A percentile compares a stretch with the other conserved stretches of the same genome.
phyloP scores from a whole-genome alignment of 176 grass and related monocot species.

The Oryza punctata region DNA sequence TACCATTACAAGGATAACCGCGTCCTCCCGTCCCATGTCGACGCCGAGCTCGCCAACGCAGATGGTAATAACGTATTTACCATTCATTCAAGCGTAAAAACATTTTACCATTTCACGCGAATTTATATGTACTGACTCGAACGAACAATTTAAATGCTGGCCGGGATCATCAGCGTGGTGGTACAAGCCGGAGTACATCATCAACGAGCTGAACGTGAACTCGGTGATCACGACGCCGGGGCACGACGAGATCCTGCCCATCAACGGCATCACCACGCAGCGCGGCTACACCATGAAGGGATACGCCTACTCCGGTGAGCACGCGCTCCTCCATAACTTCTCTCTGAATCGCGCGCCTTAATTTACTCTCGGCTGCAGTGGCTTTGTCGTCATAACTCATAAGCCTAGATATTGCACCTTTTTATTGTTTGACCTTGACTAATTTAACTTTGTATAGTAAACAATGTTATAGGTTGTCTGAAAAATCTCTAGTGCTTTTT shows the following conservation, averaged over 20 bases:
- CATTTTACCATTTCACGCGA: not conserved
- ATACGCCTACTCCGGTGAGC: conserved; percentile 95
- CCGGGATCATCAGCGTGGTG: conserved; percentile 68
- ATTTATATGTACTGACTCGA: not conserved
- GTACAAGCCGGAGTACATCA: conserved; percentile 98
- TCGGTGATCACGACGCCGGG: conserved; percentile 92
- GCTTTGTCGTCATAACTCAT: too few species aligned
- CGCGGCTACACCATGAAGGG: conserved; percentile 78
- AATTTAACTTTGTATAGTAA: too few species aligned
- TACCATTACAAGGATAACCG: conserved; percentile 96
- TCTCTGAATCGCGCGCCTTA: not conserved
- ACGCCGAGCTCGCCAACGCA: conserved; percentile 88
- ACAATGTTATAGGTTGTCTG: not conserved
- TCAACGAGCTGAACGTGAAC: conserved; percentile 95
- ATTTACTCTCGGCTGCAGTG: not conserved
- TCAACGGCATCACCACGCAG: conserved; percentile 83
- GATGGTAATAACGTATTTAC: conserved; percentile 54
- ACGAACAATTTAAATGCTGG: not conserved
- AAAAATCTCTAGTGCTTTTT: not conserved
- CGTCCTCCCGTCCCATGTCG: conserved; percentile 83
- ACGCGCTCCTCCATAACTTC: not conserved
- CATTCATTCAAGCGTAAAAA: not conserved
- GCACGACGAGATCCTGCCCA: conserved; percentile 95
- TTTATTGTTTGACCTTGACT: not conserved
- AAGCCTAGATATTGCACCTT: not conserved